Evolutionary conservation across 805 yeast genomes (phyloP).

Genomic region (Torulaspora indica): DNA sequence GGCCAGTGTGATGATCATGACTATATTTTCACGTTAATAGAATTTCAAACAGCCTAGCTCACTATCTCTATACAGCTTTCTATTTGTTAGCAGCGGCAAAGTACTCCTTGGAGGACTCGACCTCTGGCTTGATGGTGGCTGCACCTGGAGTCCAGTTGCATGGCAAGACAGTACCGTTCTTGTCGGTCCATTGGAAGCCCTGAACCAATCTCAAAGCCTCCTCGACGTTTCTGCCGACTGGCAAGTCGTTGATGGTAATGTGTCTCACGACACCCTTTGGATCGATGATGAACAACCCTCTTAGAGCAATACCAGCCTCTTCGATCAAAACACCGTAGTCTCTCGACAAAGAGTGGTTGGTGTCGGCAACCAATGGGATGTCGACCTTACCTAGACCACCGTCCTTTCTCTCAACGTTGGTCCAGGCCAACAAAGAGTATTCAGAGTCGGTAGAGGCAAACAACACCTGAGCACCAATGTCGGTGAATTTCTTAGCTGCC

Average conservation of each 20-base stretch:
- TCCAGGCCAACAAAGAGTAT: slow-evolving; percentile 97
- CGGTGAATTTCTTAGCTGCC: slow-evolving; percentile 84
- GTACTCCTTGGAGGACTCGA: slow-evolving; percentile 73
- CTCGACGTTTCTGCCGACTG: slow-evolving; percentile 98
- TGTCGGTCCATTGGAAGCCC: slow-evolving; percentile 99
- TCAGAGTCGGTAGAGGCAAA: slow-evolving; percentile 98
- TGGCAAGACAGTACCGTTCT: slow-evolving; percentile 99
- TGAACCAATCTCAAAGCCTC: slow-evolving; percentile 96
- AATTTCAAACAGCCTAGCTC: background rate
- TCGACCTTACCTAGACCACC: slow-evolving; percentile 97
- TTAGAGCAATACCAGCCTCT: slow-evolving; percentile 94
- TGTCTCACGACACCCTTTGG: slow-evolving; percentile 94
- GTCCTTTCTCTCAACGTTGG: slow-evolving; percentile 90
- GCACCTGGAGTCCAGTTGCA: slow-evolving; percentile 98
- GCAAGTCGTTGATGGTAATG: slow-evolving; percentile 95
- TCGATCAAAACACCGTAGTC: slow-evolving; percentile 97
- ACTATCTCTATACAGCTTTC: slow-evolving; percentile 2
- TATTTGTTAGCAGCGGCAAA: slow-evolving; percentile 56
- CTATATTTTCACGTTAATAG: background rate
- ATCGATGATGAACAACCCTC: slow-evolving; percentile 98
- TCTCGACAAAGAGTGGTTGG: slow-evolving; percentile 88
- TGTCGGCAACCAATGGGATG: slow-evolving; percentile 94
- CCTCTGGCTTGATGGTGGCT: slow-evolving; percentile 85
- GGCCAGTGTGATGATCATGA: too few species aligned
- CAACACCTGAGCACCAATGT: slow-evolving; percentile 79